Evolutionary conservation across 2,329 filamentous ascomycete species (phyloP), one percentile per base, ranked within the genome.

Genomic region (Fusarium burgessii): DNA sequence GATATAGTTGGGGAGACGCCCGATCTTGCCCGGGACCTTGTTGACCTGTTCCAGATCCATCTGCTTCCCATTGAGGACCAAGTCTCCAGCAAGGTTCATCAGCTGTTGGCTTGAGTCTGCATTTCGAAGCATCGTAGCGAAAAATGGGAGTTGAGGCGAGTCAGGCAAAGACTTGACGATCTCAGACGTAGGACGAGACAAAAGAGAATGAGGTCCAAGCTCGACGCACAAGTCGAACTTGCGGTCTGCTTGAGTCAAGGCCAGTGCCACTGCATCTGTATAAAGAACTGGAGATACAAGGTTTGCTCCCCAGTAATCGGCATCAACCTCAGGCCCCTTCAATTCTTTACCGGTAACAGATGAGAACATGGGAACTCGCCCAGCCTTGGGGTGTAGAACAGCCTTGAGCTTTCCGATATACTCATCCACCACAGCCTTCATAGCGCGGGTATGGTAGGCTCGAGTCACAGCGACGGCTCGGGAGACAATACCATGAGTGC

Each of bases 231-330:
- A 27, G 25, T 65, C 57, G 7, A 71, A 73, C 43, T 71, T 74
- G 35, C 41, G 61, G 20, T 71, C 61, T 36, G 67, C 0, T 33
- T 60, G 33, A 29, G 67, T 62, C 63, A 74, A 45, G 7, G 72
- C 72, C n/a, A 74, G n/a, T 8, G 33, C 56, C 14, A 74, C 70
- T 27, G 72, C 72, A n/a, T 74, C 72, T 5, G 72, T 74, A 32
- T 74, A 74, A 18, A 73, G 72, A 41, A 74, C 72, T 6, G 72
- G 72, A 1, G 72, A 74, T 18, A 74, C 70, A 33, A 74, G 72
- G 20, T 74, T 74, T 20, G 66, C 55, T 3, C 72, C 72, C 72
- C 72, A 74, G 43, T 74, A 74, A 8, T 62, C 64, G 4, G 72
- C 72, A 33, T 65, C 58, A n/a, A 73, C 72, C 40, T 74, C 72